Evolutionary conservation across 306 rosid genomes (phyloP).

Genomic region (Oemleria cerasiformis): DNA sequence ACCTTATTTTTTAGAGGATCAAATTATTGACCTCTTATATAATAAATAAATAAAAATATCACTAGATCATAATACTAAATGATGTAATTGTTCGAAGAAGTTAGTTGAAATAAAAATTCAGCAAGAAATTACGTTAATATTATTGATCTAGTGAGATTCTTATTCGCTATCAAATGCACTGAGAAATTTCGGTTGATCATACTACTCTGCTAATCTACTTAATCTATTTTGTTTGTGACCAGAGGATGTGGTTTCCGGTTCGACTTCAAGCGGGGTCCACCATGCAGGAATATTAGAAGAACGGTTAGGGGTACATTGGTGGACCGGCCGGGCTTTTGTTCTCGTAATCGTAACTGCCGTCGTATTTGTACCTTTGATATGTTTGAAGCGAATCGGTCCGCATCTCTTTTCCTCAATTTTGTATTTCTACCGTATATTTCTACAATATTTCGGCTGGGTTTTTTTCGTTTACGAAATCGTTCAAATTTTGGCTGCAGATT

Average conservation of each 20-base stretch:
- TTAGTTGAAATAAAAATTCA: too few species aligned
- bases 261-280: constrained; percentile 30
- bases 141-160: too few species aligned
- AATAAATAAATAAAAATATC: too few species aligned
- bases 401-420: not conserved
- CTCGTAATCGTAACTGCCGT: constrained; percentile 27
- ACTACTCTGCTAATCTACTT: not conserved
- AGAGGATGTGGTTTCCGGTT: constrained; percentile 38
- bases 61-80: too few species aligned
- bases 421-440: too few species aligned
- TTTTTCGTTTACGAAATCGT: not conserved
- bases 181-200: too few species aligned
- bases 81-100: too few species aligned
- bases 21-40: too few species aligned
- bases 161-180: too few species aligned
- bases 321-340: constrained; percentile 37
- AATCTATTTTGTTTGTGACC: not conserved
- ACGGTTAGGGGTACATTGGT: constrained; percentile 43
- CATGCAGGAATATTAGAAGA: constrained; percentile 37
- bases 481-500: constrained; percentile 30
- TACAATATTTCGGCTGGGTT: too few species aligned
- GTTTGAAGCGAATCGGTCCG: constrained; percentile 41
- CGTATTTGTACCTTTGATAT: constrained; percentile 29
- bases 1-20: too few species aligned
- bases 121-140: too few species aligned